Evolutionary conservation across 2,329 filamentous ascomycete genomes (phyloP), one percentile per base, ranked within the genome.

Genomic region (Hypoxylon sp.): DNA sequence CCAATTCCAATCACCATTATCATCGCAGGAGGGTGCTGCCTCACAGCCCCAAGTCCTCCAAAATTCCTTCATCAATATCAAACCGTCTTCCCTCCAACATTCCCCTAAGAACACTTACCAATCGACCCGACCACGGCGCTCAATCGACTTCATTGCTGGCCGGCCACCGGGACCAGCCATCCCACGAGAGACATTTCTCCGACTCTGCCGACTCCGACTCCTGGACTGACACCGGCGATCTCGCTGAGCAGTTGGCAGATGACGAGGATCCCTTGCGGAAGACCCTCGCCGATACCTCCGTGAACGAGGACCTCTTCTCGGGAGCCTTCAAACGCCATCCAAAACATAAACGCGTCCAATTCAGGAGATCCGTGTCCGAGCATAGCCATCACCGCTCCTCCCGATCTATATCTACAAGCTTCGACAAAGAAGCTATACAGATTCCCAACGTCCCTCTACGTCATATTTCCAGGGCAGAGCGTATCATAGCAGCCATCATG

Each of bases 211-310:
- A 79, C 70, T 88, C 84, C 55, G 84, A 88, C 66, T 84, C 89
- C 64, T 97, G 91, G 91, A 92, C 90, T 69, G 91, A 97, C 73
- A 96, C 93, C 32, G 93, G 91, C 68, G 94, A 97, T 74, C 84
- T 97, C 66, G 91, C 90, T 67, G 93, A 97, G 76, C 93, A 95
- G 79, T 80, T 92, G 64, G 89, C 84, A 66, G 87, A 89, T 77
- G 85, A 86, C 67, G 85, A 93, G 73, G 90, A 96, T 71, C 90
- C 91, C 52, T 80, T 96, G 62, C 86, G 83, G 63, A 82, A 85
- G 63, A 86, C 83, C 65, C 78, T 93, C 53, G 79, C 80, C 67
- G 78, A 84, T 63, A 85, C 85, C 62, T 66, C 67, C 20, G 73
- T 88, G 51, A 84, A 90, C 70, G 82, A 80, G 65, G 80, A 84